A percentile compares a stretch with the other conserved stretches of the same genome.
Conservation (phyloP, 2,329 filamentous ascomycete genomes). For the Arthrobotrys conoides region DNA sequence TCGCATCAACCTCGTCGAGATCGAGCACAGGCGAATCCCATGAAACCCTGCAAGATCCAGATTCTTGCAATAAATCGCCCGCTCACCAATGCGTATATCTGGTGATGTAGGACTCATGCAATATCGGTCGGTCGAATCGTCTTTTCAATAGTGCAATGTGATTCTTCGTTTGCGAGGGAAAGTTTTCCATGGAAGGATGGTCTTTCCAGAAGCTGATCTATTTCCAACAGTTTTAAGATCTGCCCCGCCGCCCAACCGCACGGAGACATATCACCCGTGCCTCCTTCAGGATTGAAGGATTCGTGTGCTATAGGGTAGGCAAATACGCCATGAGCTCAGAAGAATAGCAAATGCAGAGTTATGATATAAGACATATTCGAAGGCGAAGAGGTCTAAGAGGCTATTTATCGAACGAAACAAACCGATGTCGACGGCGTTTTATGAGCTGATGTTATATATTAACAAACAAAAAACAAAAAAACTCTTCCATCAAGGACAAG, state of each 20-base stretch:
- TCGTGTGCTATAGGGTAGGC: not conserved
- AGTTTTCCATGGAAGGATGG: constrained; percentile 32
- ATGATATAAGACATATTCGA: constrained; percentile 14
- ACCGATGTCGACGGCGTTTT: constrained; percentile 27
- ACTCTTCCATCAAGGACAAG: constrained; percentile 24
- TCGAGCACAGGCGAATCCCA: constrained; percentile 47
- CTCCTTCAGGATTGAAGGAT: constrained; percentile 23
- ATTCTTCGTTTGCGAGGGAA: constrained; percentile 5
- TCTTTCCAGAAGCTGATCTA: constrained; percentile 54
- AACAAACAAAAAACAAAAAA: not conserved
- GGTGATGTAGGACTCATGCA: constrained; percentile 3
- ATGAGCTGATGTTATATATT: constrained; percentile 18
- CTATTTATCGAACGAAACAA: constrained; percentile 22
- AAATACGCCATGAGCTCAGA: constrained; percentile 42
- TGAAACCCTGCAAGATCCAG: constrained; percentile 58
- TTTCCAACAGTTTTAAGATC: constrained; percentile 47
- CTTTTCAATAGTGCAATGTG: constrained; percentile 16
- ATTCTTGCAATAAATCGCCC: constrained; percentile 38
- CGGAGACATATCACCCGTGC: constrained; percentile 50
- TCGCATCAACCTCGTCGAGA: constrained; percentile 40
- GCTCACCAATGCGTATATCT: no score
- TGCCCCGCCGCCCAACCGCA: constrained; percentile 50
- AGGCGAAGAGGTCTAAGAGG: constrained; percentile 21
- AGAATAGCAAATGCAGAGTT: constrained; percentile 8
- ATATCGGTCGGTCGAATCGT: not conserved